These are phyloP conservation scores for Cladosporium sp. DNA, from an alignment of 2,329 filamentous ascomycete species.

Conservation along the genomic window DNA sequence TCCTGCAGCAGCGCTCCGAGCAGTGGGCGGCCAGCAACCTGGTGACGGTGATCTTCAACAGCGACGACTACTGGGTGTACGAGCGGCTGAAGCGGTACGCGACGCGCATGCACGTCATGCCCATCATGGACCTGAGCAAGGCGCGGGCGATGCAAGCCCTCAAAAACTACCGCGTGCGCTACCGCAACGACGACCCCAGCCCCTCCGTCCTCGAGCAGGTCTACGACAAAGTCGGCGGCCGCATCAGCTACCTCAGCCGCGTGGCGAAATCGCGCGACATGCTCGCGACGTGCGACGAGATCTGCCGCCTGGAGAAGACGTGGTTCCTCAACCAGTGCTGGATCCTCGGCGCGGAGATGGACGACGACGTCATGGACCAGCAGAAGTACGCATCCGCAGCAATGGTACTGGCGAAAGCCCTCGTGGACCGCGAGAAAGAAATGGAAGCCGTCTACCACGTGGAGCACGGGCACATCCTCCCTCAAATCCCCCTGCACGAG, in stretches of 20 bases:
- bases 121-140: conserved; percentile 79
- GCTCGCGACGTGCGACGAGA: conserved; percentile 69
- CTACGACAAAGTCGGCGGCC: conserved; percentile 82
- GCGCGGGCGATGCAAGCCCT: conserved; percentile 72
- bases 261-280: conserved; percentile 86
- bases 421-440: conserved; percentile 78
- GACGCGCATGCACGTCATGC: conserved; percentile 90
- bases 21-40: conserved; percentile 92
- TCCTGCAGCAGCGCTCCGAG: conserved; percentile 92
- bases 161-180: conserved; percentile 72
- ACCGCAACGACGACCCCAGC: conserved; percentile 61
- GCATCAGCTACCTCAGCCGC: conserved; percentile 80
- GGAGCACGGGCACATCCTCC: conserved; percentile 68
- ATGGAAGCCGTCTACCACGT: conserved; percentile 59
- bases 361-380: conserved; percentile 98
- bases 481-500: conserved; percentile 74
- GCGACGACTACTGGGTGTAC: conserved; percentile 98
- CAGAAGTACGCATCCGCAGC: conserved; percentile 93
- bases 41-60: conserved; percentile 91
- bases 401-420: conserved; percentile 85
- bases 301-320: conserved; percentile 67
- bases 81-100: conserved; percentile 89
- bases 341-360: conserved; percentile 72
- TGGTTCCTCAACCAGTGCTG: conserved; percentile 79
- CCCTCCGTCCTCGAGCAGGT: conserved; percentile 64